These are phyloP conservation scores for Rhododendron griersonianum DNA, from an alignment of 148 eudicot species.

Conservation along the genomic window DNA sequence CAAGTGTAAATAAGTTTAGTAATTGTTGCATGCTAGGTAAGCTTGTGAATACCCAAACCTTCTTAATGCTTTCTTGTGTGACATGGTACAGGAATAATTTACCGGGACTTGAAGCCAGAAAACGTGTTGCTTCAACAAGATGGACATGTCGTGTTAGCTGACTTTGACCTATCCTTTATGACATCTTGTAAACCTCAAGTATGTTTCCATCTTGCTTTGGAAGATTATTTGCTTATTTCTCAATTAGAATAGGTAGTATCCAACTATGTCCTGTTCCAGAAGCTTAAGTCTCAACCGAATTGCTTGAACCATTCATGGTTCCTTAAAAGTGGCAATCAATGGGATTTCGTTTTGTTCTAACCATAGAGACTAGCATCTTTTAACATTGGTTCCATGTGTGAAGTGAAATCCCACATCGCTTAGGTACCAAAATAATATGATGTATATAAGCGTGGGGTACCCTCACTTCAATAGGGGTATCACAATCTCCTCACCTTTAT, in stretches of 20 bases:
- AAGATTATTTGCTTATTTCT: neutral
- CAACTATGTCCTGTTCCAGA: neutral
- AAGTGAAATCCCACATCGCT: too few relatives aligned
- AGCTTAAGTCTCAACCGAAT: neutral
- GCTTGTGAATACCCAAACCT: neutral
- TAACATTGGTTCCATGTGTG: neutral
- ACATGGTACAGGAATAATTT: slow-evolving; percentile 68
- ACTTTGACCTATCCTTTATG: slow-evolving; percentile 89
- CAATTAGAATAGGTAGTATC: neutral
- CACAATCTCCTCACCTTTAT: too few relatives aligned
- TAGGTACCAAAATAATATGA: neutral
- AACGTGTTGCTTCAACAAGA: slow-evolving; percentile 78
- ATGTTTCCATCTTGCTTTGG: slow-evolving; percentile 15
- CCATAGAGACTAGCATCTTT: neutral
- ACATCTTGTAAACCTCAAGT: slow-evolving; percentile 87
- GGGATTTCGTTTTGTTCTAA: neutral
- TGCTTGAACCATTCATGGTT: neutral
- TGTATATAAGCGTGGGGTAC: neutral
- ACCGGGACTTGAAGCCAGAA: slow-evolving; percentile 96
- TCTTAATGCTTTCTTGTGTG: slow-evolving; percentile 5
- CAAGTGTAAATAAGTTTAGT: neutral
- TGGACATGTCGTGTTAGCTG: slow-evolving; percentile 84
- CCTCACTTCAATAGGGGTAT: neutral
- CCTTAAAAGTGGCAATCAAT: neutral
- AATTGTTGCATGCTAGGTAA: neutral